Conservation (phyloP, 2,329 filamentous ascomycete species). For the Lasiodiplodia sp. region DNA sequence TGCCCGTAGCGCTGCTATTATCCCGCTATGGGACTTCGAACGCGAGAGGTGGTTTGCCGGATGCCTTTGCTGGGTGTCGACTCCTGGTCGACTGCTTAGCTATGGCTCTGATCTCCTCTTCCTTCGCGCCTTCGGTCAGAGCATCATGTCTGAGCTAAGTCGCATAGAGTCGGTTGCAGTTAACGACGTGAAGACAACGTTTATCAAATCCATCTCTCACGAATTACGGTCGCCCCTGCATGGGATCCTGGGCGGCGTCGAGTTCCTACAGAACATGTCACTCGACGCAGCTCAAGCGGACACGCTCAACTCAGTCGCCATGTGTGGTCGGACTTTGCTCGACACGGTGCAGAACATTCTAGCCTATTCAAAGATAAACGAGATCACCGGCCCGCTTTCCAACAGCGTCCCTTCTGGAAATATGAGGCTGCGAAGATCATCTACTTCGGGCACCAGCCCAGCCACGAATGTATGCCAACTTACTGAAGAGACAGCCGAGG, state of each 20-base stretch:
- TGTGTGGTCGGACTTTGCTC: slow-evolving; percentile 51
- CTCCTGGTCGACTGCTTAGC: slow-evolving; percentile 44
- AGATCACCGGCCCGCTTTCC: slow-evolving; percentile 32
- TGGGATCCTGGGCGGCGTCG: slow-evolving; percentile 7
- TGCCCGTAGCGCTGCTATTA: slow-evolving; percentile 47
- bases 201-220: slow-evolving; percentile 52
- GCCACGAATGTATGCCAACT: slow-evolving; percentile 43
- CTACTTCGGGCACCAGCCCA: neutral
- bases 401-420: slow-evolving; percentile 4
- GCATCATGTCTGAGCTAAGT: slow-evolving; percentile 40
- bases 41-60: slow-evolving; percentile 49
- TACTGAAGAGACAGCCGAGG: slow-evolving; percentile 47
- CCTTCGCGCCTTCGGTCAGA: slow-evolving; percentile 45
- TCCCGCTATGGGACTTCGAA: slow-evolving; percentile 50
- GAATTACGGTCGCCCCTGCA: slow-evolving; percentile 35
- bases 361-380: slow-evolving; percentile 48
- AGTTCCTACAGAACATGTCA: slow-evolving; percentile 32
- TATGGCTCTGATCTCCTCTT: slow-evolving; percentile 48
- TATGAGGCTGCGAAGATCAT: neutral
- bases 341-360: slow-evolving; percentile 47
- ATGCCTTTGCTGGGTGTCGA: slow-evolving; percentile 47
- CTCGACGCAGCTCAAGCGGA: neutral
- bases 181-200: slow-evolving; percentile 33
- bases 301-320: slow-evolving; percentile 40
- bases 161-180: neutral